Percentiles rank a stretch among this genome's conserved stretches.
phyloP scores from a whole-genome alignment of 208 protist species.

The Acanthamoeba quina region DNA sequence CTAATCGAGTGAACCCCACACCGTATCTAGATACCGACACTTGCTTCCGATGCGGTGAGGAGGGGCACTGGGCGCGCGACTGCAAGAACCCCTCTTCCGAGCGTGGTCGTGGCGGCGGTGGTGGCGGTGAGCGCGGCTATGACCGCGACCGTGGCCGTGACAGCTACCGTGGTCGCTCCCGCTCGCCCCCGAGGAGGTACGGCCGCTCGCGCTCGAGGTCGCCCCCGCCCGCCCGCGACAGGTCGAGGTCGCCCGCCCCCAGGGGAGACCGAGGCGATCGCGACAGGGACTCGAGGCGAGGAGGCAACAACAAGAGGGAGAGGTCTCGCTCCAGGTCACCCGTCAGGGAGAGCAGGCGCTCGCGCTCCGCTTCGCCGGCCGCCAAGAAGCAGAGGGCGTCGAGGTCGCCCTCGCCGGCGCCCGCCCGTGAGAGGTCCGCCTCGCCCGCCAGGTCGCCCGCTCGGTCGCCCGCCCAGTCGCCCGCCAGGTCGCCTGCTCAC shows the following conservation, averaged over 20 bases:
- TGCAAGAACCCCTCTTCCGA: conserved; percentile 2
- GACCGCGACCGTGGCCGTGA: background rate
- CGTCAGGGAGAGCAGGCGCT: background rate
- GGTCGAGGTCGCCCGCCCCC: conserved; percentile 36
- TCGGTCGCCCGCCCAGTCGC: no score
- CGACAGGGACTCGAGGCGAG: background rate
- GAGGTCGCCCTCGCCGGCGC: background rate
- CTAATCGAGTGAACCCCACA: background rate
- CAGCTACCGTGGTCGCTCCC: conserved; percentile 27
- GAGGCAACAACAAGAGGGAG: background rate
- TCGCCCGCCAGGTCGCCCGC: background rate
- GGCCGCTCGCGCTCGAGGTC: conserved; percentile 35
- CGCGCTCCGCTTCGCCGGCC: background rate
- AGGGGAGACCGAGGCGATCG: background rate
- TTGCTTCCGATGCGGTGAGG: conserved; percentile 67
- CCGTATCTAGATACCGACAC: conserved; percentile 1
- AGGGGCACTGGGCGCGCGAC: conserved; percentile 67
- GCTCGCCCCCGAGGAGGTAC: conserved; percentile 9
- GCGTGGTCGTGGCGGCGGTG: background rate
- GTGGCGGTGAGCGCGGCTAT: background rate
- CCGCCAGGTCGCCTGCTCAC: background rate
- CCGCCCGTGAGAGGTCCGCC: background rate
- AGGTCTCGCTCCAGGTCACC: conserved; percentile 28
- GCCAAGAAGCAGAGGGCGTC: conserved; percentile 20
- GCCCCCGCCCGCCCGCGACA: conserved; percentile 20